Base-by-base conservation (phyloP, 106 monocot species). In the Dioscorea alata region DNA sequence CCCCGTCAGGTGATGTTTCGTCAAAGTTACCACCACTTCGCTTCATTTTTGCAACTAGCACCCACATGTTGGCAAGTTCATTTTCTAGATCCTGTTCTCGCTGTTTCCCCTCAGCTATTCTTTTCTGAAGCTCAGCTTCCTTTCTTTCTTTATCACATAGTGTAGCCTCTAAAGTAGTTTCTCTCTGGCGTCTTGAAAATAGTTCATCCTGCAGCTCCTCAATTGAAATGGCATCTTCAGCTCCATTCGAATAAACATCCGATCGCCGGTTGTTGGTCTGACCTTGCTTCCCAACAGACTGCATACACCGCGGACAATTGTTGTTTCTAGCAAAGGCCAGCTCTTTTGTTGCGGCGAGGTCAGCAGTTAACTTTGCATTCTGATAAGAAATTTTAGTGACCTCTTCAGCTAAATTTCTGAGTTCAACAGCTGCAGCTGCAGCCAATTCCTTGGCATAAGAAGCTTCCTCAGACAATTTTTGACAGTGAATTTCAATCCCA, bases 361-460 rank as follows among this genome's bases (percentile, higher is more conserved):
- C 86, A 53, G 76, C 59, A 64, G 64, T 81, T 73, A 99, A 79
- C 70, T 90, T 90, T 28, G 81, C 83, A 74, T 99, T 99, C 69
- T 93, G 80, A 60, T 82, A 93, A 49, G 93, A 88, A 74, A 99
- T 90, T 60, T 86, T 90, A 13, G 99, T 99, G 20, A 99, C 93
- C 75, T 99, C 99, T 83, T 99, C 99, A 48, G 99, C 93, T 53
- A 99, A 79, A 74, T 99, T 93, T 70, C 73, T 81, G 19, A 99
- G 87, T 75, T 99, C 93, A 78, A 85, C 80, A 31, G 99, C 99
- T 61, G 99, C 99, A 71, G 93, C 93, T 28, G 90, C 83, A 62
- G 97, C 97, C 70, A 99, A 81, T 81, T 90, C 99, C 69, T 90
- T 93, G 23, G 99, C 93, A 85, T 99, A 99, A 53, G 90, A 85